A percentile compares a stretch with the other conserved stretches of the same genome.
These are phyloP conservation scores for Ballota nigra DNA, from an alignment of 257 asterid genomes.

Conservation along the genomic window DNA sequence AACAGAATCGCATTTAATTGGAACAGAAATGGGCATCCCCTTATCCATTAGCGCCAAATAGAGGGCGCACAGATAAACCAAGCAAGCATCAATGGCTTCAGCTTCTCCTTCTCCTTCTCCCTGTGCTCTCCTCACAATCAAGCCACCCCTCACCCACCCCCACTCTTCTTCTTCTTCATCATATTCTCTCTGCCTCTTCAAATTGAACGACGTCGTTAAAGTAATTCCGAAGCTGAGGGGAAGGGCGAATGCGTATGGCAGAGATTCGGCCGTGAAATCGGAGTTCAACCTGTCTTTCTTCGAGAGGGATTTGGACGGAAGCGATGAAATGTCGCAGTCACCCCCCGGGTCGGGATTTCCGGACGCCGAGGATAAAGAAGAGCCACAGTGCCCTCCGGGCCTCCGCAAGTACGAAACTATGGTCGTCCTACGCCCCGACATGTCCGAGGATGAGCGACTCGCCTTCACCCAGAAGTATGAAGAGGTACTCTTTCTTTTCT, in stretches of 20 bases:
- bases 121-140: conserved; percentile 28
- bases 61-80: background rate
- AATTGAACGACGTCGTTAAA: conserved; percentile 10
- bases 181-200: conserved; percentile 16
- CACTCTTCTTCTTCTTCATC: conserved; percentile 2
- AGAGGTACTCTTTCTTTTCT: conserved; percentile 49
- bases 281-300: conserved; percentile 62
- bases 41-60: conserved; percentile 18
- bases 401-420: conserved; percentile 84
- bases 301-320: conserved; percentile 56
- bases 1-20: too few species aligned
- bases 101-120: conserved; percentile 34
- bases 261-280: conserved; percentile 25
- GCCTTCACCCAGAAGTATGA: conserved; percentile 86
- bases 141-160: conserved; percentile 16
- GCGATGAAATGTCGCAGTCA: conserved; percentile 42
- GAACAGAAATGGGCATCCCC: background rate
- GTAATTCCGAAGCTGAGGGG: conserved; percentile 16
- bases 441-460: conserved; percentile 96
- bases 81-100: conserved; percentile 41
- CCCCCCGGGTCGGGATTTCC: conserved; percentile 58
- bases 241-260: background rate
- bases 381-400: conserved; percentile 93
- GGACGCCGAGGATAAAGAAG: conserved; percentile 74
- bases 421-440: conserved; percentile 84